Percentiles rank a stretch among this genome's conserved stretches.
Conservation (phyloP, 1,139 yeast genomes). For the Candida glucosophila region DNA sequence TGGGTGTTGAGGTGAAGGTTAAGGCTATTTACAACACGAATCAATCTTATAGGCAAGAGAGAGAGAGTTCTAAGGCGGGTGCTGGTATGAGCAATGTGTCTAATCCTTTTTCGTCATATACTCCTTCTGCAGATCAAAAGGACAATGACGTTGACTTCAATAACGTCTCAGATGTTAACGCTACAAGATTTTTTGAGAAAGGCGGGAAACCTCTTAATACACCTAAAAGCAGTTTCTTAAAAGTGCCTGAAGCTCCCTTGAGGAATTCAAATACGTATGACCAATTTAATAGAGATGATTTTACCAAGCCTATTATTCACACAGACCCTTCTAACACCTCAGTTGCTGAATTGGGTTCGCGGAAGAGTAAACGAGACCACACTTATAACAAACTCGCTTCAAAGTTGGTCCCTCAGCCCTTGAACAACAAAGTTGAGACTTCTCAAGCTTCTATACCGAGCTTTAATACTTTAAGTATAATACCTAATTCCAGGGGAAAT, state of each 20-base stretch:
- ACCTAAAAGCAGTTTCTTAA: slow-evolving; percentile 35
- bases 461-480: slow-evolving; percentile 7
- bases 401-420: slow-evolving; percentile 42
- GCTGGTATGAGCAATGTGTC: too few species aligned
- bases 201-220: slow-evolving; percentile 31
- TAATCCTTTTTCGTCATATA: slow-evolving; percentile 17
- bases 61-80: not conserved
- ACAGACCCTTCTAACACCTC: slow-evolving; percentile 4
- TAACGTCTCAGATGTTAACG: slow-evolving; percentile 15
- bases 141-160: too few species aligned
- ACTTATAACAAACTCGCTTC: slow-evolving; percentile 45
- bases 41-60: slow-evolving; percentile 2
- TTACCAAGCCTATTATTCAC: slow-evolving; percentile 29
- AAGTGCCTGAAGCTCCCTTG: slow-evolving; percentile 47
- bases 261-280: slow-evolving; percentile 32
- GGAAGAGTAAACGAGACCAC: slow-evolving; percentile 15
- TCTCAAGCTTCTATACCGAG: slow-evolving; percentile 3
- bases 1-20: slow-evolving; percentile 62
- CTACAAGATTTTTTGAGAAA: too few species aligned
- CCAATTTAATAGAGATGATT: slow-evolving; percentile 15
- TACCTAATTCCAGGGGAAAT: slow-evolving; percentile 9
- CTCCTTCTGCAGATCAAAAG: slow-evolving; percentile 6
- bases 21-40: slow-evolving; percentile 55
- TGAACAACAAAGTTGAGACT: slow-evolving; percentile 5
- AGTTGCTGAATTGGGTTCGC: slow-evolving; percentile 5